Evolutionary conservation across 2,329 filamentous ascomycete genomes (phyloP).

Genomic region (Colletotrichum viniferum): DNA sequence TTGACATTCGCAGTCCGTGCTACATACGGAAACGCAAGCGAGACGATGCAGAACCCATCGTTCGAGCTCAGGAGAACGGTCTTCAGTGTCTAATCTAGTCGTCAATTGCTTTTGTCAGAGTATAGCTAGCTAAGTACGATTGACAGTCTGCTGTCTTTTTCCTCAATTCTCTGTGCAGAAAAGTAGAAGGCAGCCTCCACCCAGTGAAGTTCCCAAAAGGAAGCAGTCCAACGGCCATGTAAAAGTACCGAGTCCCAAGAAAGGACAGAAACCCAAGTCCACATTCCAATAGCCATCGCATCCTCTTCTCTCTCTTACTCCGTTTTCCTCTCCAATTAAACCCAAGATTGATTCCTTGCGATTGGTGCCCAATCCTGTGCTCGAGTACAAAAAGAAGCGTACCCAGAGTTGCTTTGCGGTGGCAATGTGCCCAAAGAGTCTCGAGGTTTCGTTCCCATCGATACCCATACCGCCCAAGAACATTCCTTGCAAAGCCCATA

Average conservation of each 20-base stretch:
- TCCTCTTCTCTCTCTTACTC: too few relatives aligned
- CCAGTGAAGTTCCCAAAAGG: not conserved
- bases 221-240: not conserved
- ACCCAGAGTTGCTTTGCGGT: not conserved
- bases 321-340: not conserved
- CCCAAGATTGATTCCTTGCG: not conserved
- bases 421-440: not conserved
- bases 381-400: not conserved
- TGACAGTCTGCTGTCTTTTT: not conserved
- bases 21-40: not conserved
- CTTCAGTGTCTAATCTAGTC: not conserved
- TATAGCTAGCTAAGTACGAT: not conserved
- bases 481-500: not conserved
- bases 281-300: too few relatives aligned
- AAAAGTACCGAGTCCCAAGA: too few relatives aligned
- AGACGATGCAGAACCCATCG: not conserved
- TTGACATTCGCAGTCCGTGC: not conserved
- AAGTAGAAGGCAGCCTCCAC: not conserved
- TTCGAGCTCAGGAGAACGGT: not conserved
- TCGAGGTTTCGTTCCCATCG: not conserved
- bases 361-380: not conserved
- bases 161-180: not conserved
- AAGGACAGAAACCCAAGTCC: too few relatives aligned
- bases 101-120: not conserved
- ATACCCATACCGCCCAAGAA: not conserved